Evolutionary conservation across 306 rosid genomes (phyloP), one percentile per base, ranked within the genome.

Genomic region (Pyrus pyrifolia): DNA sequence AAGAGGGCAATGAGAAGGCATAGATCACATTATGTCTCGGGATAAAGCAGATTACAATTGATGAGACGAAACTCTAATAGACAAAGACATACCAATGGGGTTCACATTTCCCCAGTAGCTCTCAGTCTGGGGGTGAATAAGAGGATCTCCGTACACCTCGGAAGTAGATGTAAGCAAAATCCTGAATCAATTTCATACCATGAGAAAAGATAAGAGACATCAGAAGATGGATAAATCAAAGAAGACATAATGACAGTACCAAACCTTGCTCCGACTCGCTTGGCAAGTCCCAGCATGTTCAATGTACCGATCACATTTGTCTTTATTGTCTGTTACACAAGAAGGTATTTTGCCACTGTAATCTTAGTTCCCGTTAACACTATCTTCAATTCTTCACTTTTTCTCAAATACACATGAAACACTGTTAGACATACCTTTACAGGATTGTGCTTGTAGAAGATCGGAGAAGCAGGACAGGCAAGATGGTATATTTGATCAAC

Each of bases 261-360:
- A 82, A 27, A 94, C 98, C 98, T 92, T 79, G 99, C 99, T 73
- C 99, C 99, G 63, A 95, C 97, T 60, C 99, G 90, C 83, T 95
- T 95, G 74, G 99, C 99, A 79, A 95, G 97, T 83, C 99, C 97
- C 77, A 95, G 90, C 99, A 95, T 90, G 86, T 95, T 92, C 83
- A 95, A 87, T 57, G 99, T 95, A 75, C 99, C 99, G 62, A 95
- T 90, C 88, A 95, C 97, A 80, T 95, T 95, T 76, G 97, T 95
- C 92, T 95, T 95, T 71, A 89, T 92, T 68, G 99, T 95, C 97
- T 95, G 93, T 60, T 71, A 82, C 70, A 65, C 30, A 76, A 81
- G 29, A 71, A 62, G 67, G 55, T 17, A 51, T 15, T 17, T 0
- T 6, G 6, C 55, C 55, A 51, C 21, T 15, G 19, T 51, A 15